phyloP scores from a whole-genome alignment of 257 asterid species.

The Nicotiana undulata region DNA sequence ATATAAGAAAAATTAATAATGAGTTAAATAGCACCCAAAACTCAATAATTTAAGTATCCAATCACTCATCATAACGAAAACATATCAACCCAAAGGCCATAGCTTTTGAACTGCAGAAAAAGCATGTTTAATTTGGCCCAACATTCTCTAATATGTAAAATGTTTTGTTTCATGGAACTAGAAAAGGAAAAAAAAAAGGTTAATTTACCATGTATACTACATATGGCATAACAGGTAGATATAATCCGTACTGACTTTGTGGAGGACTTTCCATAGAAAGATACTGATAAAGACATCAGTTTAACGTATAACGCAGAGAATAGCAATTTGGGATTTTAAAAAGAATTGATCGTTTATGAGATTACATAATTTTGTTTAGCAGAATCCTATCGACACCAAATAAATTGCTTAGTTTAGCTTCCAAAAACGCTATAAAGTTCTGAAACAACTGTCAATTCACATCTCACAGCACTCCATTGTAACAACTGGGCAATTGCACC shows the following conservation, averaged over 20 bases:
- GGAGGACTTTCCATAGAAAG: not conserved
- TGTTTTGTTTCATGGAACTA: not conserved
- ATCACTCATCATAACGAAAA: not conserved
- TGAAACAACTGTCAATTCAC: not conserved
- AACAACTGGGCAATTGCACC: not conserved
- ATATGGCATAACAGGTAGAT: not conserved
- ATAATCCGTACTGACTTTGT: not conserved
- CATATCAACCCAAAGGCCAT: not conserved
- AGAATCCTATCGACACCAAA: not conserved
- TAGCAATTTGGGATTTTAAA: not conserved
- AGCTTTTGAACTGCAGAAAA: not conserved
- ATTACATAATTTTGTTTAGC: not conserved
- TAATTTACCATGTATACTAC: not conserved
- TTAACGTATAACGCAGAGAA: not conserved
- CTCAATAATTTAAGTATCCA: not conserved
- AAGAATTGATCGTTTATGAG: not conserved
- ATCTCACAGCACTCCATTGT: not conserved
- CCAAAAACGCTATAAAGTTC: not conserved
- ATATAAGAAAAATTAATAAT: slow-evolving; percentile 20
- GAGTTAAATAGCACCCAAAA: slow-evolving; percentile 11
- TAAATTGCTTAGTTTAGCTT: not conserved
- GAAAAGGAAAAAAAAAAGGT: not conserved
- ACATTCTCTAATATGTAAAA: not conserved
- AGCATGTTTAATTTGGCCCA: not conserved
- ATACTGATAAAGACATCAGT: not conserved